Evolutionary conservation across 768 basidiomycete species (phyloP), one percentile per base, ranked within the genome.

Genomic region (Trametes elegans): DNA sequence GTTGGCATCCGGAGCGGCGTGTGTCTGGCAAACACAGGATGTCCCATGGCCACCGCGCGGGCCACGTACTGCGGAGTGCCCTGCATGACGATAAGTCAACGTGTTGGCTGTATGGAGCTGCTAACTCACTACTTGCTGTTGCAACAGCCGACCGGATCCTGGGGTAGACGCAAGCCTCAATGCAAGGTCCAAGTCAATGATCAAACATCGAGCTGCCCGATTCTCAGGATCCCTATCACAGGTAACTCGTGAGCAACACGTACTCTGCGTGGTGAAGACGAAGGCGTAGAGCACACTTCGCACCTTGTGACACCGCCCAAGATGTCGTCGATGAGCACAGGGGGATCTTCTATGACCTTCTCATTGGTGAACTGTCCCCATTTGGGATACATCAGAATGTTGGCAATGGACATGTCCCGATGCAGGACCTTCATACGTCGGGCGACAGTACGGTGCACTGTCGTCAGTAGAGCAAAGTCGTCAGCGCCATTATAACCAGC

Each of bases 371-470:
- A 36, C 1, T 18, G 13, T 6, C 27, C 54, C 18, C 31, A 44
- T 19, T 42, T 29, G 3, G 59, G 59, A 26, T 60, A 60, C 44
- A 60, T 60, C 16, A 60, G 46, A n/a, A 60, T 36, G 40, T 60
- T 60, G 28, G 39, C 23, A 3, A 47, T 11, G n/a, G 54, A 56
- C 44, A 60, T 50, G 24, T 60, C 59, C 9, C 59, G 54, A 45
- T 60, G 59, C 13, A 60, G 28, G 9, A 60, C 26, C 5, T 31
- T 36, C 9, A 41, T 29, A 2, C 18, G 24, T 1, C 3, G 1
- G 11, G 47, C 41, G 7, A 60, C 39, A 5, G 44, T 44, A 14
- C 59, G 43, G 24, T 60, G 59, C 0, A 53, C 59, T 55, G 23
- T 2, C 5, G 23, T 9, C 27, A 26, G 4, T 5, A n/a, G 10